These are phyloP conservation scores for Picea abies DNA, from an alignment of 83 land plant species.

Conservation along the genomic window DNA sequence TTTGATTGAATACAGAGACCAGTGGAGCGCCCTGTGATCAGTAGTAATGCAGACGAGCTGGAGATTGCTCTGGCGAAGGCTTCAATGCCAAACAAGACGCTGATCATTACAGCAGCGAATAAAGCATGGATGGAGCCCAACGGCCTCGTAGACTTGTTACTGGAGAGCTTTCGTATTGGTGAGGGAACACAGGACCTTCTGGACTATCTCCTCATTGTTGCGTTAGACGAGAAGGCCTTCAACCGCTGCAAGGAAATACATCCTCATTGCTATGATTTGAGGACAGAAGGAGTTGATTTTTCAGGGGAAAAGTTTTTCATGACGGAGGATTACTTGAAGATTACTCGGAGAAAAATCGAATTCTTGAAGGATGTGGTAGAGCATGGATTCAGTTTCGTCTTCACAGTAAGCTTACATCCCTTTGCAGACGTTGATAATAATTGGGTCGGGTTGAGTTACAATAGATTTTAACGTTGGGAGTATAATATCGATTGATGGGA, in stretches of 20 bases:
- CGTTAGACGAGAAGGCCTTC: constrained; percentile 33
- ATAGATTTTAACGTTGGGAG: too few species aligned
- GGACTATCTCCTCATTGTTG: constrained; percentile 35
- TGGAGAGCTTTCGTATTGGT: too few species aligned
- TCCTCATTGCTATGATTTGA: constrained; percentile 32
- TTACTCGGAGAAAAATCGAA: constrained; percentile 48
- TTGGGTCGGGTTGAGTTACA: too few species aligned
- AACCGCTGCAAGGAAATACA: background rate
- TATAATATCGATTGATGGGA: too few species aligned
- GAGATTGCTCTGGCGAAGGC: background rate
- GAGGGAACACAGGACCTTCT: constrained; percentile 15
- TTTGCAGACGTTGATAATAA: too few species aligned
- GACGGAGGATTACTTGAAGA: constrained; percentile 59
- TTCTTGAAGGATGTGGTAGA: constrained; percentile 30
- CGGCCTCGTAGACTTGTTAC: constrained; percentile 22
- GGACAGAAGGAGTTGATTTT: constrained; percentile 35
- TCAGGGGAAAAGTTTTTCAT: constrained; percentile 55
- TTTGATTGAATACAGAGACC: too few species aligned
- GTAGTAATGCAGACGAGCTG: background rate
- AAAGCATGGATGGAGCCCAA: constrained; percentile 20
- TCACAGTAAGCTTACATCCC: constrained; percentile 26
- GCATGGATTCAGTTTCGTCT: constrained; percentile 38
- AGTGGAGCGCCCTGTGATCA: background rate
- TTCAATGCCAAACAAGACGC: constrained; percentile 4
- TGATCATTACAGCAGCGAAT: constrained; percentile 13